Percentiles rank a stretch among this genome's conserved stretches.
Conservation (phyloP, 441 rosid genomes). For the Lepidium campestre region DNA sequence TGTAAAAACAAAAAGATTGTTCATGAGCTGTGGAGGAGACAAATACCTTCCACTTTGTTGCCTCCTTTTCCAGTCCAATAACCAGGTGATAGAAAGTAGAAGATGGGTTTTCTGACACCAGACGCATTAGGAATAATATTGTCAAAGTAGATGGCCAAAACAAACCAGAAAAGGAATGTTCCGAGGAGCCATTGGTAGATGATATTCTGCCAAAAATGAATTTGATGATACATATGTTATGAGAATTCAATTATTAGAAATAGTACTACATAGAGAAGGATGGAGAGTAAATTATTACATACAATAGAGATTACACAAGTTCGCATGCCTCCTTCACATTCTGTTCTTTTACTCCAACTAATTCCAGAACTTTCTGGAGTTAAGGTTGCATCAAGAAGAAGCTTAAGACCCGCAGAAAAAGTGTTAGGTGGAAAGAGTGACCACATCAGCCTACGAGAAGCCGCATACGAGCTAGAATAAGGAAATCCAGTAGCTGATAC, state of each 20-base stretch:
- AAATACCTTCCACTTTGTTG: slow-evolving; percentile 54
- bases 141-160: slow-evolving; percentile 82
- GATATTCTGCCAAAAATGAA: slow-evolving; percentile 58
- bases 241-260: too few species aligned
- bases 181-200: slow-evolving; percentile 59
- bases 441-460: slow-evolving; percentile 42
- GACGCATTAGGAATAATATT: slow-evolving; percentile 76
- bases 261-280: too few species aligned
- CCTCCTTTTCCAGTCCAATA: slow-evolving; percentile 92
- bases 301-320: slow-evolving; percentile 71
- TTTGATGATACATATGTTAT: too few species aligned
- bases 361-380: slow-evolving; percentile 56
- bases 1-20: background rate
- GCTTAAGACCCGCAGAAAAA: slow-evolving; percentile 45
- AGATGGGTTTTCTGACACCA: slow-evolving; percentile 69
- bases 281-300: slow-evolving; percentile 11
- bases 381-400: slow-evolving; percentile 52
- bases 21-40: background rate
- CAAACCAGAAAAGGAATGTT: slow-evolving; percentile 61
- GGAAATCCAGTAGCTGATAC: slow-evolving; percentile 54
- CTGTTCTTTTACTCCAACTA: slow-evolving; percentile 64
- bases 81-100: slow-evolving; percentile 70
- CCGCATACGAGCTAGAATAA: slow-evolving; percentile 25
- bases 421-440: slow-evolving; percentile 87
- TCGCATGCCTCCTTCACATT: slow-evolving; percentile 32